Evolutionary conservation across 129 eudicot species (phyloP).

Genomic region (Flaveria brownii): DNA sequence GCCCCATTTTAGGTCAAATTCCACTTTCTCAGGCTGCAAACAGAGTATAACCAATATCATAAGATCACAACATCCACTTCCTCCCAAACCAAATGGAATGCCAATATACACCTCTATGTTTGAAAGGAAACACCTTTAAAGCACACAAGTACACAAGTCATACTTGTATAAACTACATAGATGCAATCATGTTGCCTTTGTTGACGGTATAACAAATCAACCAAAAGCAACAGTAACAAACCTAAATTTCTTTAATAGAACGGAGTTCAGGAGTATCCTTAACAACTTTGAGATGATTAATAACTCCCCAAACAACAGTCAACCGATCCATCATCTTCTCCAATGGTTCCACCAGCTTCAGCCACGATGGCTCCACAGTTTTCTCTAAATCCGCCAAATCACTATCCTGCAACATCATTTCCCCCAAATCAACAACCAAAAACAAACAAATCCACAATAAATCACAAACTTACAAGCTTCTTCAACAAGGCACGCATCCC

Average conservation of each 20-base stretch:
- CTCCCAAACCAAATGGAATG: neutral
- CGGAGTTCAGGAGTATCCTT: slow-evolving; percentile 85
- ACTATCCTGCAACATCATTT: slow-evolving; percentile 48
- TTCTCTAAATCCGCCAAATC: slow-evolving; percentile 81
- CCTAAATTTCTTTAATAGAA: slow-evolving; percentile 93
- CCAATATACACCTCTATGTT: neutral
- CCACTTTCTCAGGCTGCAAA: slow-evolving; percentile 92
- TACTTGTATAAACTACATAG: neutral
- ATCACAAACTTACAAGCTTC: slow-evolving; percentile 55
- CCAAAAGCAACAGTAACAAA: slow-evolving; percentile 21
- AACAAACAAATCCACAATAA: slow-evolving; percentile 15
- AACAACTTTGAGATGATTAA: slow-evolving; percentile 88
- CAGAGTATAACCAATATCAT: slow-evolving; percentile 20
- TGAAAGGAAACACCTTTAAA: neutral
- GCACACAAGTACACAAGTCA: neutral
- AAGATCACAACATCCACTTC: neutral
- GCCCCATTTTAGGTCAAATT: slow-evolving; percentile 77
- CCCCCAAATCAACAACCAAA: slow-evolving; percentile 23
- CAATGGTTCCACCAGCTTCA: slow-evolving; percentile 77
- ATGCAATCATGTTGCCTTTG: neutral
- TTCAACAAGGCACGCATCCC: slow-evolving; percentile 83
- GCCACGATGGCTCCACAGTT: slow-evolving; percentile 87
- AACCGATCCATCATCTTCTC: slow-evolving; percentile 77
- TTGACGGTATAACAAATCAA: neutral
- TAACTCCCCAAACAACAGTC: slow-evolving; percentile 86